These are phyloP conservation scores for Leishmania lainsoni DNA, from an alignment of 208 protist genomes.

Conservation along the genomic window DNA sequence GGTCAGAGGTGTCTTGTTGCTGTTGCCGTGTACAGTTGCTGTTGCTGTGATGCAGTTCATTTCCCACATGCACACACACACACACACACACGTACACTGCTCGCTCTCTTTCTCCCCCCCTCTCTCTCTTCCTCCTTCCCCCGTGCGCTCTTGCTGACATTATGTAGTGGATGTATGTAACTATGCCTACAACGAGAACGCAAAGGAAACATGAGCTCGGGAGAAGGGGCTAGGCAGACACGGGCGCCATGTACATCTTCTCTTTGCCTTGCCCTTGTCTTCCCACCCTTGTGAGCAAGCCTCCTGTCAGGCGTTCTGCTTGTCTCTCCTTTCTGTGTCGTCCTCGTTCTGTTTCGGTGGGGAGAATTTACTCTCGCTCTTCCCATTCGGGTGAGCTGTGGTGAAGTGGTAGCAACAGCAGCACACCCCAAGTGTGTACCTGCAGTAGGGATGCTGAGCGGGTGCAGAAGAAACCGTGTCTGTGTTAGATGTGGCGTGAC, in stretches of 20 bases:
- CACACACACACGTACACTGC: neutral
- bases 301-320: neutral
- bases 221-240: neutral
- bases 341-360: neutral
- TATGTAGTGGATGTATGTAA: constrained; percentile 1
- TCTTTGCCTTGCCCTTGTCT: neutral
- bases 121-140: neutral
- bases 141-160: neutral
- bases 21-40: neutral
- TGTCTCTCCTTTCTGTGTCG: neutral
- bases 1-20: neutral
- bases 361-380: neutral
- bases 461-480: neutral
- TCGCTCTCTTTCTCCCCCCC: neutral
- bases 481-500: neutral
- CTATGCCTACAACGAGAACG: neutral
- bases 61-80: too few relatives aligned
- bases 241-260: neutral
- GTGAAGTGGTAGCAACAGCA: neutral
- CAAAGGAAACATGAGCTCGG: neutral
- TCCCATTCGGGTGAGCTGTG: neutral
- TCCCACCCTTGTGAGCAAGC: neutral
- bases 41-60: neutral
- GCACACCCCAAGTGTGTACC: neutral
- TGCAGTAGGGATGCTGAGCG: neutral